A percentile compares a stretch with the other conserved stretches of the same genome.
These are phyloP conservation scores for Xerocomus brunneocitrinus DNA, from an alignment of 768 basidiomycete genomes.

Conservation along the genomic window DNA sequence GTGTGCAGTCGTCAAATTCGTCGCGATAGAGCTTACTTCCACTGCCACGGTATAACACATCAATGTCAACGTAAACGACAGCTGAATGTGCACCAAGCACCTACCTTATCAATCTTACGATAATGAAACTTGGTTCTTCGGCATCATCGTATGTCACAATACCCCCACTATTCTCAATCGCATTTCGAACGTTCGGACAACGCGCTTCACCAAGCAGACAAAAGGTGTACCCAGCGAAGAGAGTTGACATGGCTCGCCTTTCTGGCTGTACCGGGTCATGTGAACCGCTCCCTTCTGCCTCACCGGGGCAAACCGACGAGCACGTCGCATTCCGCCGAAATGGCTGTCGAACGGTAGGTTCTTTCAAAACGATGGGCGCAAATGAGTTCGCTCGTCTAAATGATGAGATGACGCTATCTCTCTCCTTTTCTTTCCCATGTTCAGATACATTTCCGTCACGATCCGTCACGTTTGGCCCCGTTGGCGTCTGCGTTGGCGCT, in stretches of 20 bases:
- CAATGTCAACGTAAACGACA: not conserved
- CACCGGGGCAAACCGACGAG: slow-evolving; percentile 10
- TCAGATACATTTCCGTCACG: not conserved
- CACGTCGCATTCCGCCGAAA: slow-evolving; percentile 42
- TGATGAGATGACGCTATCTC: slow-evolving; percentile 46
- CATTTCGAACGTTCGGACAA: slow-evolving; percentile 48
- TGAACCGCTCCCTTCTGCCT: slow-evolving; percentile 17
- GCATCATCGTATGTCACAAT: slow-evolving; percentile 42
- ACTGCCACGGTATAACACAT: slow-evolving; percentile 35
- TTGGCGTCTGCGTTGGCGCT: slow-evolving; percentile 13
- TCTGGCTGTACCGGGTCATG: not conserved
- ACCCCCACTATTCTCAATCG: slow-evolving; percentile 59
- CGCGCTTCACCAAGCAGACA: slow-evolving; percentile 66
- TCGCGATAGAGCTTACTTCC: slow-evolving; percentile 64
- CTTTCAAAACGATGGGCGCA: slow-evolving; percentile 34
- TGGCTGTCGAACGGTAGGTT: slow-evolving; percentile 34
- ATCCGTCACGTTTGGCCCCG: not conserved
- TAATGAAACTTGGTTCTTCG: slow-evolving; percentile 54
- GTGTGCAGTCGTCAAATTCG: slow-evolving; percentile 45
- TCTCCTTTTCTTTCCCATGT: slow-evolving; percentile 16
- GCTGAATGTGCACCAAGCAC: not conserved
- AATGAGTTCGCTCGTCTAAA: slow-evolving; percentile 68
- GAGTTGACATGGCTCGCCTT: slow-evolving; percentile 6
- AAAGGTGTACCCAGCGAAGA: slow-evolving; percentile 58
- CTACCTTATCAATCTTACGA: slow-evolving; percentile 74